Evolutionary conservation across 1,284 basidiomycete genomes (phyloP).

Genomic region (Cutaneotrichosporon cavernicola): DNA sequence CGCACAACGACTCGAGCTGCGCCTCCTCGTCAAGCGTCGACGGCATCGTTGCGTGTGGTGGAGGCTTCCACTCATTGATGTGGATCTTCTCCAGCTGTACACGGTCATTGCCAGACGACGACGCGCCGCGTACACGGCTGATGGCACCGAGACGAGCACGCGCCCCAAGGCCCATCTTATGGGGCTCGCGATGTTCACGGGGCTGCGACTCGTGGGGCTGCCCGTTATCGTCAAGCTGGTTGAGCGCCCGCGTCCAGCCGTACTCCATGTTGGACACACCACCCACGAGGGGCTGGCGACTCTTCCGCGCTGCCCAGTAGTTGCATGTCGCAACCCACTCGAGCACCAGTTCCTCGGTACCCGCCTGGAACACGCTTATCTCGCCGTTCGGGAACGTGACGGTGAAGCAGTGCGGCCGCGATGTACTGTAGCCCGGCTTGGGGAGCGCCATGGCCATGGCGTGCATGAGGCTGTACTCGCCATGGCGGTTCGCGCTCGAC

Average conservation of each 20-base stretch:
- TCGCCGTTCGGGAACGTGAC: slow-evolving; percentile 82
- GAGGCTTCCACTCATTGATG: slow-evolving; percentile 93
- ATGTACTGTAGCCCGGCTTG: slow-evolving; percentile 81
- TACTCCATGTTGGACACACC: slow-evolving; percentile 99
- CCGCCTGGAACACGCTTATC: slow-evolving; percentile 94
- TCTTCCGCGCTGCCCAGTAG: slow-evolving; percentile 93
- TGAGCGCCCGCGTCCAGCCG: slow-evolving; percentile 74
- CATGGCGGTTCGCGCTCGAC: slow-evolving; percentile 74
- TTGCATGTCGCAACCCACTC: slow-evolving; percentile 99
- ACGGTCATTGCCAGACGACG: slow-evolving; percentile 50
- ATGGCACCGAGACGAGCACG: slow-evolving; percentile 20
- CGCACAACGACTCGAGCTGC: slow-evolving; percentile 80
- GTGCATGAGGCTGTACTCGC: slow-evolving; percentile 78
- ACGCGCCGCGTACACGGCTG: slow-evolving; percentile 39
- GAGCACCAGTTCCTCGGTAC: slow-evolving; percentile 92
- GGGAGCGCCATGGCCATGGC: slow-evolving; percentile 83
- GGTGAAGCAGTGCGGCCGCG: slow-evolving; percentile 93
- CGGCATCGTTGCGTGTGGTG: slow-evolving; percentile 74
- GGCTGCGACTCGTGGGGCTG: slow-evolving; percentile 20
- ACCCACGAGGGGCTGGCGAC: slow-evolving; percentile 87
- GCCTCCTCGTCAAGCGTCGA: slow-evolving; percentile 87
- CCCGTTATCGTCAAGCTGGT: slow-evolving; percentile 30
- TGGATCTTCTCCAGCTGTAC: slow-evolving; percentile 63
- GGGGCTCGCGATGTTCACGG: not conserved
- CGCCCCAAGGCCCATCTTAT: slow-evolving; percentile 11